phyloP scores from a whole-genome alignment of 176 grass and related monocot species.

The Oropetium thomaeum region DNA sequence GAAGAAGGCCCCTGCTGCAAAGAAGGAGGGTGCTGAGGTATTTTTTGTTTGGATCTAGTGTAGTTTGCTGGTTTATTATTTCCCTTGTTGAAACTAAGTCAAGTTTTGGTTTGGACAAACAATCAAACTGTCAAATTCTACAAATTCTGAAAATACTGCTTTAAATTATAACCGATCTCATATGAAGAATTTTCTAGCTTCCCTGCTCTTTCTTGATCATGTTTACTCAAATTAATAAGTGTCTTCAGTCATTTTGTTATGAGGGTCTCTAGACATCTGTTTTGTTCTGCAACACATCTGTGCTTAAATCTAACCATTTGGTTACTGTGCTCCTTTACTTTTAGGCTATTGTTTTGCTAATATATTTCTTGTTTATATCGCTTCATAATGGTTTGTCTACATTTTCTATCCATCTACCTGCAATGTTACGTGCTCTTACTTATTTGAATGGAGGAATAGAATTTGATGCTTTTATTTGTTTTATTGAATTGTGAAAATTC shows the following conservation, averaged over 20 bases:
- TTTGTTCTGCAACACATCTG: not conserved
- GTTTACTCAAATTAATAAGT: not conserved
- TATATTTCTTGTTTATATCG: too few species aligned
- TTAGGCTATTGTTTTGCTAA: not conserved
- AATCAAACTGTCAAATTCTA: not conserved
- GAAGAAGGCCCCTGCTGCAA: slow-evolving; percentile 55
- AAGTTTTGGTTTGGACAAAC: too few species aligned
- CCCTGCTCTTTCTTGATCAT: too few species aligned
- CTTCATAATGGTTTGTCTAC: too few species aligned
- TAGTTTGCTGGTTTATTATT: not conserved
- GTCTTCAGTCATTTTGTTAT: not conserved
- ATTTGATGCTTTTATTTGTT: too few species aligned
- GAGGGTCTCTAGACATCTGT: not conserved
- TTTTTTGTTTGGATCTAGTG: not conserved
- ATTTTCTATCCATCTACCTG: too few species aligned
- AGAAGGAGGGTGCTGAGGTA: slow-evolving; percentile 68
- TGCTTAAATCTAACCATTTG: not conserved
- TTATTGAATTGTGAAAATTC: too few species aligned
- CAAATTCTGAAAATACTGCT: not conserved
- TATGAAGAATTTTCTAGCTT: too few species aligned
- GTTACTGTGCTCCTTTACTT: not conserved
- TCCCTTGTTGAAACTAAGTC: too few species aligned
- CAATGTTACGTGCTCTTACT: too few species aligned
- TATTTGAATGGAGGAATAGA: too few species aligned
- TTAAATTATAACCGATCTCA: too few species aligned